phyloP scores from a whole-genome alignment of 257 asterid species.

The Verbena officinalis region DNA sequence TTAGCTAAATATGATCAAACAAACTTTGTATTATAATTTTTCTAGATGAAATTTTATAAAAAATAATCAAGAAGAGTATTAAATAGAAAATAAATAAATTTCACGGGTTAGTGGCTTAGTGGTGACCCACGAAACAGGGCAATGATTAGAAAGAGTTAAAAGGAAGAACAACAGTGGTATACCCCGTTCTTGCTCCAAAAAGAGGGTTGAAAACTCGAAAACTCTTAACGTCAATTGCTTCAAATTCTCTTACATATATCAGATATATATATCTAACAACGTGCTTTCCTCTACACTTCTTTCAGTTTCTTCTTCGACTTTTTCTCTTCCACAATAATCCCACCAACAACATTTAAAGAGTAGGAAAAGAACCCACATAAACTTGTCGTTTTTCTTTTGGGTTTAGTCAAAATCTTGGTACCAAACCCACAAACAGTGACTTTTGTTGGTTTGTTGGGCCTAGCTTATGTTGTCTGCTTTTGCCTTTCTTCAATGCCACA shows the following conservation, averaged over 20 bases:
- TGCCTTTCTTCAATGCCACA: constrained; percentile 40
- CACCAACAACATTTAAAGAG: constrained; percentile 28
- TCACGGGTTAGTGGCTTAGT: constrained; percentile 46
- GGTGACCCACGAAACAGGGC: constrained; percentile 54
- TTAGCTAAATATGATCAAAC: too few species aligned
- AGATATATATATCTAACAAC: constrained; percentile 4
- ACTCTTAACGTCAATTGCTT: constrained; percentile 30
- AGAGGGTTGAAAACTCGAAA: constrained; percentile 18
- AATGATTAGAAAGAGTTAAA: constrained; percentile 62
- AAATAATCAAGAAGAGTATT: not conserved
- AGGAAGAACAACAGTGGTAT: constrained; percentile 11
- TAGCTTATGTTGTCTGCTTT: constrained; percentile 31
- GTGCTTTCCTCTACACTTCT: constrained; percentile 28
- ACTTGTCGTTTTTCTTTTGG: constrained; percentile 36
- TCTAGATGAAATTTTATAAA: too few species aligned
- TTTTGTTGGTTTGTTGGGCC: constrained; percentile 35
- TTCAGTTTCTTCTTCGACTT: constrained; percentile 22
- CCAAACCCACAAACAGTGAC: constrained; percentile 40
- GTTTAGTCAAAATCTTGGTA: constrained; percentile 49
- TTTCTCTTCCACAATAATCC: constrained; percentile 28
- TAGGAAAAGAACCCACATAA: not conserved
- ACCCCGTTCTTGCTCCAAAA: constrained; percentile 33
- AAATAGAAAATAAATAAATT: constrained; percentile 17
- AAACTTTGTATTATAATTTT: too few species aligned
- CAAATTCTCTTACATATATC: constrained; percentile 20